Conservation (phyloP, 2,329 filamentous ascomycete genomes). For the Fusarium verrucosum region DNA sequence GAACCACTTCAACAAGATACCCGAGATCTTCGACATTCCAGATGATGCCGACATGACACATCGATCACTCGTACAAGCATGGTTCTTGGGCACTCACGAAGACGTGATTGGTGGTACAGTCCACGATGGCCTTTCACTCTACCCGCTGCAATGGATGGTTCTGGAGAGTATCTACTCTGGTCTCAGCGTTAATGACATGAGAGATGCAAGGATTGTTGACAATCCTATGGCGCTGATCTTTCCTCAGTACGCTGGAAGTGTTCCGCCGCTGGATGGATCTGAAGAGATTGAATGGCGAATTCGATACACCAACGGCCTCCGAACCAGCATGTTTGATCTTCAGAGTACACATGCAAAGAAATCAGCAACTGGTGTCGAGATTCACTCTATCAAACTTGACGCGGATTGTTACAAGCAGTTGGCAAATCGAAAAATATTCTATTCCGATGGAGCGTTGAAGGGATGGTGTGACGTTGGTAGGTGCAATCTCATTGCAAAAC, state of each 20-base stretch:
- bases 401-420: conserved; percentile 28
- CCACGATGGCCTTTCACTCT: conserved; percentile 37
- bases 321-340: conserved; percentile 41
- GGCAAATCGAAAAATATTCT: conserved; percentile 32
- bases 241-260: conserved; percentile 38
- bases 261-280: conserved; percentile 35
- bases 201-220: conserved; percentile 1
- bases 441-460: conserved; percentile 6
- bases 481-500: background rate
- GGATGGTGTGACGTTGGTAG: conserved; percentile 35
- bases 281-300: conserved; percentile 42
- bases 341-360: conserved; percentile 29
- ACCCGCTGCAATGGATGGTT: conserved; percentile 41
- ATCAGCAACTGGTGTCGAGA: conserved; percentile 2
- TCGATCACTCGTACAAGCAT: conserved; percentile 35
- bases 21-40: conserved; percentile 9
- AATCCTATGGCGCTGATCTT: conserved; percentile 33
- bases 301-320: conserved; percentile 31
- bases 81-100: conserved; percentile 40
- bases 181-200: conserved; percentile 3
- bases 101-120: conserved; percentile 36
- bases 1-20: conserved; percentile 16
- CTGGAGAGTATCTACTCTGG: conserved; percentile 36
- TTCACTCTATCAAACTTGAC: conserved; percentile 33
- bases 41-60: conserved; percentile 13